Conservation (phyloP, 805 yeast species). For the Candida sakaeoensis region DNA sequence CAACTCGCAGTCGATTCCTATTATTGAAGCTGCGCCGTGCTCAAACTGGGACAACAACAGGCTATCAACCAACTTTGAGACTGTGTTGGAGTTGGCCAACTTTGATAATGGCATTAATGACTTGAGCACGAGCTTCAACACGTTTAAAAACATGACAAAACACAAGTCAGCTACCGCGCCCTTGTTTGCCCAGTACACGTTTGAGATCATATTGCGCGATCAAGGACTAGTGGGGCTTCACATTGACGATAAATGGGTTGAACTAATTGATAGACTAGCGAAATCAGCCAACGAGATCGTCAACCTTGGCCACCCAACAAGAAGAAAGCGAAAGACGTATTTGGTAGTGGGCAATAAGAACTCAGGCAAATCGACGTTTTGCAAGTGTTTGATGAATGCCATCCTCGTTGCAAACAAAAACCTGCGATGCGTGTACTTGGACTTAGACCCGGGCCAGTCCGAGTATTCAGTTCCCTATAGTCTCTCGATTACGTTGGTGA, state of each 20-base stretch:
- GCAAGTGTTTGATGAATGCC: slow-evolving; percentile 51
- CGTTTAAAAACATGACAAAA: slow-evolving; percentile 39
- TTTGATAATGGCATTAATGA: slow-evolving; percentile 42
- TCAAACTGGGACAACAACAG: background rate
- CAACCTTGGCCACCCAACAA: background rate
- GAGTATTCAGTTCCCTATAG: slow-evolving; percentile 73
- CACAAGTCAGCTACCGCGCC: slow-evolving; percentile 12
- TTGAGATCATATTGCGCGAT: slow-evolving; percentile 30
- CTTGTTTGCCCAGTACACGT: slow-evolving; percentile 31
- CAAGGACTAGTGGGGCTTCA: slow-evolving; percentile 19
- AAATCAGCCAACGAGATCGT: background rate
- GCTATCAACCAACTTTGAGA: background rate
- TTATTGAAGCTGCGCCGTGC: slow-evolving; percentile 19
- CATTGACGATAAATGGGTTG: slow-evolving; percentile 14
- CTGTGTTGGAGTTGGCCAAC: slow-evolving; percentile 34
- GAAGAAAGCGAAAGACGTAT: slow-evolving; percentile 19
- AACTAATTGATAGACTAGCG: slow-evolving; percentile 5
- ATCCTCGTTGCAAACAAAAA: slow-evolving; percentile 28
- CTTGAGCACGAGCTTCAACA: slow-evolving; percentile 41
- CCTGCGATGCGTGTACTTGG: slow-evolving; percentile 49
- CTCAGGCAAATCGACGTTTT: slow-evolving; percentile 77
- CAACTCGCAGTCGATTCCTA: slow-evolving; percentile 38
- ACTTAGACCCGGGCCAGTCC: slow-evolving; percentile 88
- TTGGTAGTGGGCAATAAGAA: slow-evolving; percentile 65
- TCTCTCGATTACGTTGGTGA: slow-evolving; percentile 47